Percentiles rank a stretch among this genome's conserved stretches.
Evolutionary conservation across 805 yeast genomes (phyloP).

Genomic region (Yarrowia keelungensis): DNA sequence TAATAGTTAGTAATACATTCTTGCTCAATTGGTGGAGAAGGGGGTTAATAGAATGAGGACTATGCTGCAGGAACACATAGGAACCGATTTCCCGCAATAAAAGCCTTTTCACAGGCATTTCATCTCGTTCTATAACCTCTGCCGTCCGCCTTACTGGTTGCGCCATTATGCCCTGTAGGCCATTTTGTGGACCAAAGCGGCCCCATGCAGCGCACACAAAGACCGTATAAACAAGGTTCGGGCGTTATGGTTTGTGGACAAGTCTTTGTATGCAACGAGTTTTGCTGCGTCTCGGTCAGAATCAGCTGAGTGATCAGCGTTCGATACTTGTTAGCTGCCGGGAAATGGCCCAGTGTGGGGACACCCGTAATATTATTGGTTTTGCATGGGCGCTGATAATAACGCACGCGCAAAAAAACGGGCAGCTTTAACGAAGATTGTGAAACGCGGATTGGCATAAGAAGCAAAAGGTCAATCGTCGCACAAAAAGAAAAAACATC

Average conservation of each 20-base stretch:
- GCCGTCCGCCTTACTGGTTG: not conserved
- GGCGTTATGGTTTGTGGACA: not conserved
- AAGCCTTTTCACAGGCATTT: not conserved
- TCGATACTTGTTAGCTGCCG: slow-evolving; percentile 4
- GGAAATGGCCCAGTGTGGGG: not conserved
- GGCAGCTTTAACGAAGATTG: not conserved
- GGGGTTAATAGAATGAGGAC: too few species aligned
- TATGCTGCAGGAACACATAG: too few species aligned
- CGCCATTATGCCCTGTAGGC: slow-evolving; percentile 9
- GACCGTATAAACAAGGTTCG: slow-evolving; percentile 13
- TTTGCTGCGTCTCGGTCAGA: slow-evolving; percentile 27
- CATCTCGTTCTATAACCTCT: too few species aligned
- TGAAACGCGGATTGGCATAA: slow-evolving; percentile 18
- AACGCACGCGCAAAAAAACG: too few species aligned
- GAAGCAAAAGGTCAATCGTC: not conserved
- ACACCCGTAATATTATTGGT: not conserved
- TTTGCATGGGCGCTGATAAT: too few species aligned
- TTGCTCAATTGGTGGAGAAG: not conserved
- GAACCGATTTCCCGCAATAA: not conserved
- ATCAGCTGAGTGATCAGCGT: slow-evolving; percentile 33
- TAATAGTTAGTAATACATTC: slow-evolving; percentile 3
- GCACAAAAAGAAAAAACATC: not conserved
- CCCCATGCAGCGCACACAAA: slow-evolving; percentile 11
- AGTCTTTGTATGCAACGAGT: slow-evolving; percentile 15
- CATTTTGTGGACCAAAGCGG: slow-evolving; percentile 4